phyloP scores from a whole-genome alignment of 129 eudicot genomes.

The Flaveria linearis region DNA sequence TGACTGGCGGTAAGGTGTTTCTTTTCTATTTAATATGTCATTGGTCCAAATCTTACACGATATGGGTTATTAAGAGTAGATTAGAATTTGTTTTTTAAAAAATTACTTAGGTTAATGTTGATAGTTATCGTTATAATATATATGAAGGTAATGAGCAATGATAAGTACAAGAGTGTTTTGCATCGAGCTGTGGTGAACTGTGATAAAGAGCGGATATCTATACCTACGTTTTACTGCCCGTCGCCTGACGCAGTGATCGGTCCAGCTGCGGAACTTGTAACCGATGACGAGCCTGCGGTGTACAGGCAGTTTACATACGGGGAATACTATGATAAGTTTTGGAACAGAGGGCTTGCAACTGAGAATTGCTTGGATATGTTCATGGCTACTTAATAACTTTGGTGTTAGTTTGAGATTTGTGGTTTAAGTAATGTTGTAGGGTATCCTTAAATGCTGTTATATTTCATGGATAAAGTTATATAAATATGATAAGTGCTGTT shows the following conservation, averaged over 20 bases:
- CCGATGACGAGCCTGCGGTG: slow-evolving; percentile 30
- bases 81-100: too few relatives aligned
- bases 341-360: slow-evolving; percentile 43
- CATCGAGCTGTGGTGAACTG: slow-evolving; percentile 55
- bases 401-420: not conserved
- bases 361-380: slow-evolving; percentile 42
- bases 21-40: too few relatives aligned
- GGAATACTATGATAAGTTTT: slow-evolving; percentile 41
- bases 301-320: slow-evolving; percentile 35
- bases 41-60: too few relatives aligned
- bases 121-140: not conserved
- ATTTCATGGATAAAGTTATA: not conserved
- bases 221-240: slow-evolving; percentile 53
- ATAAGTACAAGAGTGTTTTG: slow-evolving; percentile 43
- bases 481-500: not conserved
- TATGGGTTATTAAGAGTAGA: too few relatives aligned
- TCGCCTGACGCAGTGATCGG: slow-evolving; percentile 40
- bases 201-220: slow-evolving; percentile 41
- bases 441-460: not conserved
- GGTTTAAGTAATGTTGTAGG: not conserved
- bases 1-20: too few relatives aligned
- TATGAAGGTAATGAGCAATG: slow-evolving; percentile 41
- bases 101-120: too few relatives aligned
- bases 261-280: slow-evolving; percentile 36
- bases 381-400: slow-evolving; percentile 9